Percentiles rank a stretch among this genome's conserved stretches.
Evolutionary conservation across 768 basidiomycete species (phyloP).

Genomic region (Leccinum ochraceum): DNA sequence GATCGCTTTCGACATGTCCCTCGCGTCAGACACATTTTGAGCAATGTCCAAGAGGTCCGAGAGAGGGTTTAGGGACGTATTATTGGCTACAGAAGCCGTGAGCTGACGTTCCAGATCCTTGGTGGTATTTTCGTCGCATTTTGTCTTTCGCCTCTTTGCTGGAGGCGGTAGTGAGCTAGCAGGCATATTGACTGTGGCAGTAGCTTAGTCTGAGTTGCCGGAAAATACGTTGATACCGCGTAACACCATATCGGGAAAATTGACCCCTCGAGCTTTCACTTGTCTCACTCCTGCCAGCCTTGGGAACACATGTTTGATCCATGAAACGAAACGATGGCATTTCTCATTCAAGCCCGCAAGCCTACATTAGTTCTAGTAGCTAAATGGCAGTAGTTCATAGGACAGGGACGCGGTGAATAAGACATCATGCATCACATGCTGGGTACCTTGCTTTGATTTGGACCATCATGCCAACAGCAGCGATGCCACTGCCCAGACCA

Average conservation of each 20-base stretch:
- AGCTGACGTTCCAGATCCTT: slow-evolving; percentile 57
- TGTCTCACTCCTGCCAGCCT: no score
- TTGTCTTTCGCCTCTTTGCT: slow-evolving; percentile 51
- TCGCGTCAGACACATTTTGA: slow-evolving; percentile 46
- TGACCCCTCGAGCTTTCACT: background rate
- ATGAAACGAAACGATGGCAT: background rate
- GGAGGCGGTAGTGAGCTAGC: slow-evolving; percentile 52
- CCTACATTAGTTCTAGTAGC: background rate
- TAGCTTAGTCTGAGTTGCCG: background rate
- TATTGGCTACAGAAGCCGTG: slow-evolving; percentile 49
- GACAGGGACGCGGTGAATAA: background rate
- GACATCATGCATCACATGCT: background rate
- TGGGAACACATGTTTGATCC: background rate
- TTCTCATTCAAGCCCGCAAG: background rate
- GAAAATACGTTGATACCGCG: background rate
- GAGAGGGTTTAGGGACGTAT: slow-evolving; percentile 73
- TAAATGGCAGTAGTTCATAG: background rate
- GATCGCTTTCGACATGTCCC: slow-evolving; percentile 68
- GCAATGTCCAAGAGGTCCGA: slow-evolving; percentile 71
- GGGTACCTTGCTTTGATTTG: background rate
- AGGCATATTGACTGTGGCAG: slow-evolving; percentile 25
- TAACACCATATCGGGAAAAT: slow-evolving; percentile 5
- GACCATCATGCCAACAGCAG: background rate
- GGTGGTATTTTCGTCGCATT: slow-evolving; percentile 28
- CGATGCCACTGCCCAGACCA: background rate